Evolutionary conservation across 768 basidiomycete species (phyloP), one percentile per base, ranked within the genome.

Genomic region (Cystoderma amianthinum): DNA sequence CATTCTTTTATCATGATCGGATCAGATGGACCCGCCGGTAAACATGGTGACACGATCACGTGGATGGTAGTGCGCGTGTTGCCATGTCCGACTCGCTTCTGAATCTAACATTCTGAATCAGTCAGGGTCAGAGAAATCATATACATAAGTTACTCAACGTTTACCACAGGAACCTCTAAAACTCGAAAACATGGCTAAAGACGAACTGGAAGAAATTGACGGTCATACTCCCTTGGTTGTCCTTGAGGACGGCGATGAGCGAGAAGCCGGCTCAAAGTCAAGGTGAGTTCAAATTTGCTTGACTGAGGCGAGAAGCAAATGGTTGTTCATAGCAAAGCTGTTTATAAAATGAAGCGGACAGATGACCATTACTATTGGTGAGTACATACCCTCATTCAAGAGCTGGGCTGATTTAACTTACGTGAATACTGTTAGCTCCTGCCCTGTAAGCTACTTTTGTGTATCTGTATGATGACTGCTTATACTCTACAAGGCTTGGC

Each of bases 161-260:
- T n/a, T n/a, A n/a, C n/a, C n/a, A n/a, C n/a, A n/a, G n/a, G n/a
- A n/a, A n/a, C n/a, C n/a, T n/a, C n/a, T n/a, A n/a, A n/a, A n/a
- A n/a, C n/a, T n/a, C n/a, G n/a, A n/a, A n/a, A n/a, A n/a, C 25
- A 28, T 28, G 25, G 25, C 25, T 7, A 7, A 28, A 28, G 74
- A 76, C 50, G 74, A 71, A 49, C 67, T 77, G 15, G 65, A 63
- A 38, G 67, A 68, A 51, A 76, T 78, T 38, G 62, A 70, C 46
- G 75, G 76, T 11, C 55, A 74, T 41, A 70, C 69, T 50, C 76
- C 76, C 23, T 70, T 69, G 21, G 64, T 72, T 6, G 41, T 59
- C 37, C 50, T 78, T 2, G 51, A 47, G 20, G 75, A 76, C 41
- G 76, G 75, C 5, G 69, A 73, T 32, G 69, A 72, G 44, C 57